These are phyloP conservation scores for Uncinocarpus reesii DNA, from an alignment of 2,329 filamentous ascomycete genomes.

Conservation along the genomic window DNA sequence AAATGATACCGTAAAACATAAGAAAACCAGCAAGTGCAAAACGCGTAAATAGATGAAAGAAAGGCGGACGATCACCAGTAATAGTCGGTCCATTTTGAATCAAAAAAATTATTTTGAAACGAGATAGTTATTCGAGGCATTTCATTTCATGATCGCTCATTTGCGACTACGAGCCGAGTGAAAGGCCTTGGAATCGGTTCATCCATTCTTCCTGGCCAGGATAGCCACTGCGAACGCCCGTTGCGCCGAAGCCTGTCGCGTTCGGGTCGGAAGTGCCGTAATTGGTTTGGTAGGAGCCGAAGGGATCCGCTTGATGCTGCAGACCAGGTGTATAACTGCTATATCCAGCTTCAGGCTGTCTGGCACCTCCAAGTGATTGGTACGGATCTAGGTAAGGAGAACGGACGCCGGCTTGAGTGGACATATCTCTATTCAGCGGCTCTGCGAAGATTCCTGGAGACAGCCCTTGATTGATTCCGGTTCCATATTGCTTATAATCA, in stretches of 20 bases:
- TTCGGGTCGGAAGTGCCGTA: constrained; percentile 34
- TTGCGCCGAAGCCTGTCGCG: constrained; percentile 25
- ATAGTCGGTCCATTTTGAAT: background rate
- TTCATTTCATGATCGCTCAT: background rate
- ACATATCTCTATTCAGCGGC: constrained; percentile 22
- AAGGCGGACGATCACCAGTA: constrained; percentile 3
- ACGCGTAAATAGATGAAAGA: background rate
- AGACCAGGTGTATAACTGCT: constrained; percentile 22
- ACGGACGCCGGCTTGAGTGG: constrained; percentile 20
- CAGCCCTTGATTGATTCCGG: constrained; percentile 15
- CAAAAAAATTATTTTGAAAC: background rate
- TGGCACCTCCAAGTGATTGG: constrained; percentile 26
- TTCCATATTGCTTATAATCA: constrained; percentile 26
- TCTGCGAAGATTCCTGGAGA: constrained; percentile 16
- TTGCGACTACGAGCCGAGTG: constrained; percentile 49
- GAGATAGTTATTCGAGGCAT: background rate
- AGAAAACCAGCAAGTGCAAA: background rate
- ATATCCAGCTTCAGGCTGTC: constrained; percentile 28
- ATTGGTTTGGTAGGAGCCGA: constrained; percentile 26
- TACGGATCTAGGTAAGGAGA: constrained; percentile 31
- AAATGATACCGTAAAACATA: background rate
- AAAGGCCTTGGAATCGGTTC: constrained; percentile 58
- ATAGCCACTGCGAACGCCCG: constrained; percentile 28
- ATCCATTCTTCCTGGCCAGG: constrained; percentile 48
- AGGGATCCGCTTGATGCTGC: constrained; percentile 28